A percentile compares a stretch with the other conserved stretches of the same genome.
Evolutionary conservation across 345 rosid genomes (phyloP).

Genomic region (Noccaea caerulescens): DNA sequence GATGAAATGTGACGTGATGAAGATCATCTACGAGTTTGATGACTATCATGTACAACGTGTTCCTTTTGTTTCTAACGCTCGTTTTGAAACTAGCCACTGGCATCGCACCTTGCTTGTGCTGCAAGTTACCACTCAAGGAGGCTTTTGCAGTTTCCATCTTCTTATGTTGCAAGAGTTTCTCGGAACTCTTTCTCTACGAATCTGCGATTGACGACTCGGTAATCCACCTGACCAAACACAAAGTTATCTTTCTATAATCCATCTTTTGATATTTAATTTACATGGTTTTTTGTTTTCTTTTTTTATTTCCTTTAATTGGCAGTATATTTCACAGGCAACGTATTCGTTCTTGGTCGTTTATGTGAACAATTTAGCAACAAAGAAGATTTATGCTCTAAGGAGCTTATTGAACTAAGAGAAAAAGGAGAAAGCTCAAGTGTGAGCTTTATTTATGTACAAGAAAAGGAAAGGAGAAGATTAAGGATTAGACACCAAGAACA

Average conservation of each 20-base stretch:
- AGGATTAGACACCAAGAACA: too few relatives aligned
- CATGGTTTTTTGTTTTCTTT: not conserved
- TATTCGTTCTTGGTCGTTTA: slow-evolving; percentile 13
- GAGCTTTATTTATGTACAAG: too few relatives aligned
- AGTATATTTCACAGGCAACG: slow-evolving; percentile 20
- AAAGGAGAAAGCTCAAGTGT: too few relatives aligned
- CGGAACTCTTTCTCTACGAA: slow-evolving; percentile 28
- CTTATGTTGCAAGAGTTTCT: slow-evolving; percentile 21
- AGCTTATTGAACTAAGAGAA: too few relatives aligned
- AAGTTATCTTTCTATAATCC: not conserved
- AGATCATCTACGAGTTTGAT: slow-evolving; percentile 19
- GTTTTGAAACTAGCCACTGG: not conserved
- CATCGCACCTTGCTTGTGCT: slow-evolving; percentile 28
- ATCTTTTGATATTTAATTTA: not conserved
- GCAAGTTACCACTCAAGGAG: slow-evolving; percentile 31
- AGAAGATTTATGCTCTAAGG: too few relatives aligned
- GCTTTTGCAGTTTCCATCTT: slow-evolving; percentile 12
- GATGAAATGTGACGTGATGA: slow-evolving; percentile 33
- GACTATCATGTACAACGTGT: slow-evolving; percentile 24
- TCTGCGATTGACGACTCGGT: slow-evolving; percentile 7
- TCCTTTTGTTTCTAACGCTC: slow-evolving; percentile 11
- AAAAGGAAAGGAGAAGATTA: too few relatives aligned
- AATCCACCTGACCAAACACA: not conserved
- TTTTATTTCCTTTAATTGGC: not conserved
- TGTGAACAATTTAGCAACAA: too few relatives aligned